Percentiles rank a stretch among this genome's conserved stretches.
phyloP scores from a whole-genome alignment of 495 filamentous ascomycete genomes.

The Lasiosphaeria miniovina region DNA sequence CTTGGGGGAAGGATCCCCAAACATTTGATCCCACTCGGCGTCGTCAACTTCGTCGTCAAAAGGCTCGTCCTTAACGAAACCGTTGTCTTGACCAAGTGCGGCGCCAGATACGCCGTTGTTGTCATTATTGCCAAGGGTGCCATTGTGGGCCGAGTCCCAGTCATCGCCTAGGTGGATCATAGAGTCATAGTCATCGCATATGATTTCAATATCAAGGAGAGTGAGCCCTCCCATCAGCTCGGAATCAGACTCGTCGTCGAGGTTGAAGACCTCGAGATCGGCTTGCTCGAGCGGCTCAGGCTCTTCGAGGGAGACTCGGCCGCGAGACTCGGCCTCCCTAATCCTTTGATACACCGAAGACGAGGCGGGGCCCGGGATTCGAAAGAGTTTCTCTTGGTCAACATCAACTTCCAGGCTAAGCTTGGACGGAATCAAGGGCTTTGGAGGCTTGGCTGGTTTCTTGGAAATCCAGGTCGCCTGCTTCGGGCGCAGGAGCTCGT shows the following conservation, averaged over 20 bases:
- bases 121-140: neutral
- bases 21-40: conserved; percentile 54
- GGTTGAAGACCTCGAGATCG: conserved; percentile 54
- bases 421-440: conserved; percentile 78
- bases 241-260: conserved; percentile 54
- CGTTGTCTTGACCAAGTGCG: conserved; percentile 15
- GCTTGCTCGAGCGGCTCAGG: conserved; percentile 47
- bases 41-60: conserved; percentile 35
- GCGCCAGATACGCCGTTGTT: no score
- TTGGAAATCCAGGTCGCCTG: conserved; percentile 68
- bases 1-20: conserved; percentile 39
- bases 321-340: conserved; percentile 54
- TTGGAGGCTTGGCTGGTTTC: conserved; percentile 69
- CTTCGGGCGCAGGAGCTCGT: conserved; percentile 70
- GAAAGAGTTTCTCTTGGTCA: conserved; percentile 80
- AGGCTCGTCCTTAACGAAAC: conserved; percentile 27
- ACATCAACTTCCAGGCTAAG: conserved; percentile 75
- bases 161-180: conserved; percentile 43
- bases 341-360: conserved; percentile 46
- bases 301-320: conserved; percentile 58
- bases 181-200: conserved; percentile 81
- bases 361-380: conserved; percentile 53
- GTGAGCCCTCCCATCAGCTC: conserved; percentile 67
- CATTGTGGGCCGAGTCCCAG: conserved; percentile 15
- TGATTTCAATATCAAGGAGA: conserved; percentile 69